phyloP scores from a whole-genome alignment of 768 basidiomycete species.

The Amanita fuliginea region DNA sequence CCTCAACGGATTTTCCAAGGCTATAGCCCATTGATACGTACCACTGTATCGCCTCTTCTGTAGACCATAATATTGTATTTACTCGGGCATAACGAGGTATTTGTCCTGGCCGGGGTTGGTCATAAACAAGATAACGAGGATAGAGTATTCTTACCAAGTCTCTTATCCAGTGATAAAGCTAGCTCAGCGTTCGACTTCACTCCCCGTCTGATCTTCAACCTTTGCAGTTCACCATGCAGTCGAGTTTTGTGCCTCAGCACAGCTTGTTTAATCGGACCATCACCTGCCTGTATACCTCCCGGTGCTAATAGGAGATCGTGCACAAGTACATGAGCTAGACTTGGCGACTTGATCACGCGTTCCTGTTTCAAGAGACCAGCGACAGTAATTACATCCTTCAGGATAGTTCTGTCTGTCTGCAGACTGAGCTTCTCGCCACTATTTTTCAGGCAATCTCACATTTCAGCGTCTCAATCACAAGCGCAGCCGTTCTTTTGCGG shows the following conservation, averaged over 20 bases:
- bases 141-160: constrained; percentile 39
- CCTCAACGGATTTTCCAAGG: constrained; percentile 38
- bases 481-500: constrained; percentile 69
- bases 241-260: constrained; percentile 84
- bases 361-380: constrained; percentile 67
- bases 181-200: constrained; percentile 55
- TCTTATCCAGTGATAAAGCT: constrained; percentile 45
- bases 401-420: constrained; percentile 60
- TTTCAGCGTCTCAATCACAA: constrained; percentile 93
- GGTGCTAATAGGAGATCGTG: constrained; percentile 81
- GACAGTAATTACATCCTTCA: constrained; percentile 57
- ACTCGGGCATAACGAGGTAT: constrained; percentile 84
- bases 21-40: constrained; percentile 48
- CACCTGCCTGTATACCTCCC: constrained; percentile 75
- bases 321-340: constrained; percentile 75
- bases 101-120: constrained; percentile 33
- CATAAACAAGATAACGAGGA: constrained; percentile 6
- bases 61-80: constrained; percentile 61
- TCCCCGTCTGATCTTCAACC: constrained; percentile 69
- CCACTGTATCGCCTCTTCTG: constrained; percentile 48
- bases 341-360: constrained; percentile 63
- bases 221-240: constrained; percentile 76
- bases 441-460: constrained; percentile 41
- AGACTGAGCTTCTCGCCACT: background rate
- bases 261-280: constrained; percentile 85